phyloP scores from a whole-genome alignment of 83 land plant species.

The Picea mariana region DNA sequence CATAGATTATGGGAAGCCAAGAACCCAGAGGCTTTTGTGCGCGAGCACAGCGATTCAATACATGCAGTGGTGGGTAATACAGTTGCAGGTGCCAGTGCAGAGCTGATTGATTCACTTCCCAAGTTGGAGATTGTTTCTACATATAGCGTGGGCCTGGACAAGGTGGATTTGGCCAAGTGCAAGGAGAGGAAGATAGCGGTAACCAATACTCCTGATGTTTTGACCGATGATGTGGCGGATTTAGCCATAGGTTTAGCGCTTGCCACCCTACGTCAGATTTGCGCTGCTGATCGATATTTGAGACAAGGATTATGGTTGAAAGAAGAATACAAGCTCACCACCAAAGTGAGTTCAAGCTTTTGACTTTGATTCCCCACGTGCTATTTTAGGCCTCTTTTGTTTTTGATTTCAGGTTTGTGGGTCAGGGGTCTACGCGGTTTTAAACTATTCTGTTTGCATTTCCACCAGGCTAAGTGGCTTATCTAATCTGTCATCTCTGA shows the following conservation, averaged over 20 bases:
- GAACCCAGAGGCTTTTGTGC: slow-evolving; percentile 24
- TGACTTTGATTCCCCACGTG: no score
- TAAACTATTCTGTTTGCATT: no score
- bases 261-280: slow-evolving; percentile 53
- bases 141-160: slow-evolving; percentile 82
- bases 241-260: slow-evolving; percentile 70
- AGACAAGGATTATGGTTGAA: slow-evolving; percentile 72
- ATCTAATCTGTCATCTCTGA: no score
- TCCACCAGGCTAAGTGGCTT: no score
- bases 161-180: slow-evolving; percentile 72
- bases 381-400: no score
- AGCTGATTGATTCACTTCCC: slow-evolving; percentile 68
- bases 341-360: slow-evolving; percentile 39
- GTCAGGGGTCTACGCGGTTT: no score
- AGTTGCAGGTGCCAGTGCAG: slow-evolving; percentile 42
- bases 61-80: slow-evolving; percentile 70
- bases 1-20: slow-evolving; percentile 39
- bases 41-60: slow-evolving; percentile 29
- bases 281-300: slow-evolving; percentile 68
- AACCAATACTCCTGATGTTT: slow-evolving; percentile 85
- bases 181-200: slow-evolving; percentile 72
- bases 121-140: slow-evolving; percentile 73
- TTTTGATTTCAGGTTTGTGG: no score
- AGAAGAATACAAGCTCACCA: slow-evolving; percentile 58
- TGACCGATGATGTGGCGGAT: slow-evolving; percentile 87